Base-by-base conservation (phyloP, 495 filamentous ascomycete species). In the Oleoguttula mirabilis region DNA sequence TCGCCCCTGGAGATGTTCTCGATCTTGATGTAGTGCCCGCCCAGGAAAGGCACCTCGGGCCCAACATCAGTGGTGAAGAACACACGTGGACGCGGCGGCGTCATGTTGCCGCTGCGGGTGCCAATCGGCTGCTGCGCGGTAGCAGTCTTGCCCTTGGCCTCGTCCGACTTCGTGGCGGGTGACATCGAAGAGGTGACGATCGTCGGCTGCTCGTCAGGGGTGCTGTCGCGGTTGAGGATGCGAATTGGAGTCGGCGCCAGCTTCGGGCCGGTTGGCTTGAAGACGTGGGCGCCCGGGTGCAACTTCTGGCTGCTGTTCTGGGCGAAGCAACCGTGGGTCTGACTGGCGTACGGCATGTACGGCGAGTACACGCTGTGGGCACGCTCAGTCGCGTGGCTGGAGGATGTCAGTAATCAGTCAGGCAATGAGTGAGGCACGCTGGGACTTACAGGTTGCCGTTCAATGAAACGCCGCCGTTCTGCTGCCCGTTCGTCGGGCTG, bases 61-160 rank as follows among this genome's bases (percentile, higher is more conserved):
- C 43, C 43, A 15, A 47, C 25, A 32, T 52, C 49, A 10, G 49
- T 52, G 25, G 49, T 52, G 44, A 52, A 52, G 20, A 14, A 12
- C 19, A 33, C 27, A 14, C 12, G 10, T 4, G 37, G 11, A n/a
- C 10, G 42, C 10, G 41, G 11, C 3, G 49, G 39, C 20, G n/a
- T 46, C 16, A 21, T 10, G 20, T 34, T 23, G 17, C 4, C n/a
- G 31, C 33, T 34, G 17, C 33, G 37, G 11, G 50, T 48, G 22
- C 50, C 50, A 21, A 53, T 47, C 10, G 49, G 49, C 43, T 47
- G 23, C 49, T 47, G 49, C 14, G 19, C 17, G 10, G 23, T 28
- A n/a, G n/a, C 19, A 16, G 25, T 24, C 21, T 27, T 37, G 24
- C 16, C 39, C 16, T 49, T 45, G 22, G n/a, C 36, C 11, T 20